Evolutionary conservation across 306 rosid genomes (phyloP), one percentile per base, ranked within the genome.

Genomic region (Prunus davidiana): DNA sequence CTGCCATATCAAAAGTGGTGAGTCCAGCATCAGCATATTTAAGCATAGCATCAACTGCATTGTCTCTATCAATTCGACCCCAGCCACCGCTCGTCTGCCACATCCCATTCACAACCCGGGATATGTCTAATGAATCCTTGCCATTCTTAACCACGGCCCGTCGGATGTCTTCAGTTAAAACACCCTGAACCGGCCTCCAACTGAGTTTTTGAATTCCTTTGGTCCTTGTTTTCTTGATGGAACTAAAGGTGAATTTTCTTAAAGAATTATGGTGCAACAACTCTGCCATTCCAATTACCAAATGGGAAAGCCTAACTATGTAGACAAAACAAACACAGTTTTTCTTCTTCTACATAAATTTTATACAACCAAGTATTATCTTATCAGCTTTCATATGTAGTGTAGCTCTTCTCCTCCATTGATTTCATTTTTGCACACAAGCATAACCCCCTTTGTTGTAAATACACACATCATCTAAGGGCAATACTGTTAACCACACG

Each of bases 21-120:
- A 88, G 82, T 49, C 93, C 93, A 78, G 89, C 86, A 86, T 91
- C 93, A 56, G 90, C 87, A 84, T 91, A 88, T 86, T 84, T 88
- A 76, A 88, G 91, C 94, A 93, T 87, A 57, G 93, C 90, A 83
- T 83, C 88, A 78, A 82, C 90, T 25, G 93, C 97, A 78, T 41
- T 84, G 69, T 83, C 84, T 64, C 81, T 78, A 54, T 93, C 97
- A 77, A 91, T 91, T 80, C 73, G 84, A 12, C 98, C 97, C 98
- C 97, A 88, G 19, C 93, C 97, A 24, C 92, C 91, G 52, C 93
- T 91, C 3, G 91, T 91, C 73, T 89, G 96, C 98, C 96, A 89
- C 98, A 91, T 91, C 72, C 92, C 96, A 88, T 91, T 88, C 82
- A 89, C 93, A 73, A 89, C 89, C 73, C 93, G 78, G 15, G 89